These are phyloP conservation scores for Sclerotinia sclerotiorum DNA, from an alignment of 2,329 filamentous ascomycete genomes.

Conservation along the genomic window DNA sequence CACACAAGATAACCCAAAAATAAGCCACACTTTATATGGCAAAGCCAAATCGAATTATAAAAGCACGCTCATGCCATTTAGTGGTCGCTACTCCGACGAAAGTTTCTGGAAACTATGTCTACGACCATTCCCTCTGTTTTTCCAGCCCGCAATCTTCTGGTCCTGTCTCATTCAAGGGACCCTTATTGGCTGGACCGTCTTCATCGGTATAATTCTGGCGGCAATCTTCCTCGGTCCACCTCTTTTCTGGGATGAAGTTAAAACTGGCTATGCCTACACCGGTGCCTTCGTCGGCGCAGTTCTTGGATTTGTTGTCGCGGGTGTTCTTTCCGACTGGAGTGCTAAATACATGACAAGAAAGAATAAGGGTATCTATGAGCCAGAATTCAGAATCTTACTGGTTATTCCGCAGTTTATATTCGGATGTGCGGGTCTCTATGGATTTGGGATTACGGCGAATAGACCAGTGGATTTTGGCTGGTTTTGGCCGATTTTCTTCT, in stretches of 20 bases:
- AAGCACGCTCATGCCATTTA: slow-evolving; percentile 68
- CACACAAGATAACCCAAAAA: background rate
- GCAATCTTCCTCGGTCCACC: slow-evolving; percentile 79
- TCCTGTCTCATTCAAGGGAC: slow-evolving; percentile 76
- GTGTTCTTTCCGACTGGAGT: slow-evolving; percentile 69
- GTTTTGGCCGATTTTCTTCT: slow-evolving; percentile 72
- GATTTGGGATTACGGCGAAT: slow-evolving; percentile 73
- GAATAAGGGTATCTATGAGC: slow-evolving; percentile 84
- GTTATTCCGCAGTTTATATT: slow-evolving; percentile 80
- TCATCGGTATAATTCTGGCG: slow-evolving; percentile 82
- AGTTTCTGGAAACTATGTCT: slow-evolving; percentile 62
- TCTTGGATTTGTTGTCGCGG: slow-evolving; percentile 73
- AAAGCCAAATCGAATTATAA: slow-evolving; percentile 47
- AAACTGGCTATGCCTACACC: slow-evolving; percentile 84
- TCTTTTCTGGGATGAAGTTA: slow-evolving; percentile 76
- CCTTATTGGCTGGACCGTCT: slow-evolving; percentile 93
- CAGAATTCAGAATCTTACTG: slow-evolving; percentile 83
- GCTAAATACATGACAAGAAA: slow-evolving; percentile 67
- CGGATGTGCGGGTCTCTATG: slow-evolving; percentile 76
- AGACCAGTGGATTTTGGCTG: slow-evolving; percentile 66
- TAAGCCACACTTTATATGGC: background rate
- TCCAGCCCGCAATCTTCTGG: slow-evolving; percentile 86
- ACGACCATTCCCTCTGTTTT: slow-evolving; percentile 79
- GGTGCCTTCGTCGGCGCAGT: slow-evolving; percentile 83
- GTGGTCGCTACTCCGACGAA: slow-evolving; percentile 79